phyloP scores from a whole-genome alignment of 768 basidiomycete species.

The Vararia minispora region DNA sequence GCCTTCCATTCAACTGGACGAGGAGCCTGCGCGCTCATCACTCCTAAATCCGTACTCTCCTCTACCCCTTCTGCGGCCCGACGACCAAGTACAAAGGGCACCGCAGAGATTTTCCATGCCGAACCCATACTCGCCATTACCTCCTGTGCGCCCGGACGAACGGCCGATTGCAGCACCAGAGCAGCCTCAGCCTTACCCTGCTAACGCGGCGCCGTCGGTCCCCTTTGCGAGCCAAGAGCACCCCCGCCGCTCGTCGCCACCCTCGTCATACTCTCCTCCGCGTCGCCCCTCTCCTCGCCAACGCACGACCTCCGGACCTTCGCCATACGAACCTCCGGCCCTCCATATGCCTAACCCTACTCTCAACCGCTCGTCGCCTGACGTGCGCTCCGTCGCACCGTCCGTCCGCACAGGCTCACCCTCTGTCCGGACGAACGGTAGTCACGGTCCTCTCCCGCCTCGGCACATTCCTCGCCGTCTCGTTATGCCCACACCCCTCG shows the following conservation, averaged over 20 bases:
- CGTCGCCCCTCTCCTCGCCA: not conserved
- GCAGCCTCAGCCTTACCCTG: too few species aligned
- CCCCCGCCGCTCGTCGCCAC: not conserved
- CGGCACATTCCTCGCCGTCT: constrained; percentile 49
- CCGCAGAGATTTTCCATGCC: too few species aligned
- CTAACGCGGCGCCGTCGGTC: too few species aligned
- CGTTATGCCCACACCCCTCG: constrained; percentile 63
- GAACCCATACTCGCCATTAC: too few species aligned
- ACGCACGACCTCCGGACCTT: not conserved
- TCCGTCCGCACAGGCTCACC: constrained; percentile 9
- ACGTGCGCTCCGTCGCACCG: constrained; percentile 1
- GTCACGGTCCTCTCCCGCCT: constrained; percentile 13
- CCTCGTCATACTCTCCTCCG: not conserved
- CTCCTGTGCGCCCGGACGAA: too few species aligned
- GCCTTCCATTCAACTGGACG: too few species aligned
- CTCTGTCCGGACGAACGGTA: constrained; percentile 1
- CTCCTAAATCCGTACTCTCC: not conserved
- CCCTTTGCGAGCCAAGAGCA: too few species aligned
- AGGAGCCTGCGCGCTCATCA: too few species aligned
- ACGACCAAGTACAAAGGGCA: too few species aligned
- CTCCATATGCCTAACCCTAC: constrained; percentile 1
- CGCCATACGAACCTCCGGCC: constrained; percentile 4
- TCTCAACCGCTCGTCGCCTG: constrained; percentile 1
- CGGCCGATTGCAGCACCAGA: too few species aligned
- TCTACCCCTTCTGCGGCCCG: not conserved